Evolutionary conservation across 116 monocot genomes (phyloP), one percentile per base, ranked within the genome.

Genomic region (Dioscorea cayenensis): DNA sequence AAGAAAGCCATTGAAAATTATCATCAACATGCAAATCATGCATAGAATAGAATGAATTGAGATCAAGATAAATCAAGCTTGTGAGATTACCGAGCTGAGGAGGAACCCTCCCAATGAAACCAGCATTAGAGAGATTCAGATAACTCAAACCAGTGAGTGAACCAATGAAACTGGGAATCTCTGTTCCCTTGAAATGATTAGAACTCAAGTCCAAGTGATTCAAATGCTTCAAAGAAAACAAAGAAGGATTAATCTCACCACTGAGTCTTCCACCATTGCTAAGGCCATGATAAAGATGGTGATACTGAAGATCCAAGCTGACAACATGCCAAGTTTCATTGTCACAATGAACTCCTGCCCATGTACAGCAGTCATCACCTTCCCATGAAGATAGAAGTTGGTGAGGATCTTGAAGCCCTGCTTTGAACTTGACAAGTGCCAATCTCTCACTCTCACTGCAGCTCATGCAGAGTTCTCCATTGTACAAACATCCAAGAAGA

Each of bases 21-120:
- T 70, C 70, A 28, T 55, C 70, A 27, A 55, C 52, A 28, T 51
- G 13, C 0, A 70, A 36, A 52, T 5, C 22, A 17, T 14, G 3
- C 13, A 10, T 10, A 23, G 19, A 49, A 43, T n/a, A 18, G 17
- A 74, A 25, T 64, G 67, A 75, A 10, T 28, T 51, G 28, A 83
- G 60, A 61, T 83, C 75, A 21, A 83, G 74, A 32, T 61, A 62
- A n/a, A 20, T 36, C 25, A 83, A 38, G 6, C 27, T 35, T 4
- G 82, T 71, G 19, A 79, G 63, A 66, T 83, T 83, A 32, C 83
- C 78, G 2, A 83, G 67, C 14, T 83, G 72, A 29, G 7, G 76
- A 66, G 84, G 76, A 10, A 84, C 62, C 14, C 14, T 36, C 16
- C 84, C 84, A 23, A 17, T 8, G 22, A 79, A 76, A 48, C 38